phyloP scores from a whole-genome alignment of 257 asterid genomes.

The Plantago ovata region DNA sequence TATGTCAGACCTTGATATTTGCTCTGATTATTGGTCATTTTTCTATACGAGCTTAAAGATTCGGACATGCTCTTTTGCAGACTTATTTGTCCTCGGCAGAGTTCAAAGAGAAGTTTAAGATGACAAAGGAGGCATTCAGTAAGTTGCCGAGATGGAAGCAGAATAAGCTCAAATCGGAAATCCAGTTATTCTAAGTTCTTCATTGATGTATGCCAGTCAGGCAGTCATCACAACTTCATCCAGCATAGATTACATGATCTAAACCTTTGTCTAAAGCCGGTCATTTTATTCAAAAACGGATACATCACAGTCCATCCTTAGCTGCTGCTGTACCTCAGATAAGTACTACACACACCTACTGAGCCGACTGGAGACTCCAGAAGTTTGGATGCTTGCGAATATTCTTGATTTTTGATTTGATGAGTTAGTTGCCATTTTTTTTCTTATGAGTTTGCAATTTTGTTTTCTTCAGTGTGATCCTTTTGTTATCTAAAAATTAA shows the following conservation, averaged over 20 bases:
- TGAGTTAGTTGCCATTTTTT: constrained; percentile 29
- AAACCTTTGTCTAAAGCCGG: constrained; percentile 11
- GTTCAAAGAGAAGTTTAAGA: constrained; percentile 86
- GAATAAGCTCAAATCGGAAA: constrained; percentile 93
- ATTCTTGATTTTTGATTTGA: constrained; percentile 19
- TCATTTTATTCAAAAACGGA: constrained; percentile 22
- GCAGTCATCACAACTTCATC: constrained; percentile 20
- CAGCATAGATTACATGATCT: constrained; percentile 24
- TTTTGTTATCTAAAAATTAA: constrained; percentile 9
- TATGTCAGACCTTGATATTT: too few relatives aligned
- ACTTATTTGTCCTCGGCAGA: constrained; percentile 71
- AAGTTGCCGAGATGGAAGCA: constrained; percentile 99
- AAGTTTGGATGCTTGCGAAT: constrained; percentile 19
- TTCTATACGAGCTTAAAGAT: constrained; percentile 2
- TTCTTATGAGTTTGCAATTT: constrained; percentile 39
- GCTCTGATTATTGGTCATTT: neutral
- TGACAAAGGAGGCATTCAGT: constrained; percentile 64
- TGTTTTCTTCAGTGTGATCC: constrained; percentile 11
- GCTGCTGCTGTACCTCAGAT: constrained; percentile 41
- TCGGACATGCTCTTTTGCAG: constrained; percentile 38
- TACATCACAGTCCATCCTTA: constrained; percentile 29
- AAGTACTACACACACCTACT: constrained; percentile 13
- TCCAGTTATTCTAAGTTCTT: constrained; percentile 48
- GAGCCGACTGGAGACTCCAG: constrained; percentile 24
- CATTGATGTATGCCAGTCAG: too few relatives aligned